phyloP scores from a whole-genome alignment of 2,329 filamentous ascomycete species.

The Cladosporium phlei region DNA sequence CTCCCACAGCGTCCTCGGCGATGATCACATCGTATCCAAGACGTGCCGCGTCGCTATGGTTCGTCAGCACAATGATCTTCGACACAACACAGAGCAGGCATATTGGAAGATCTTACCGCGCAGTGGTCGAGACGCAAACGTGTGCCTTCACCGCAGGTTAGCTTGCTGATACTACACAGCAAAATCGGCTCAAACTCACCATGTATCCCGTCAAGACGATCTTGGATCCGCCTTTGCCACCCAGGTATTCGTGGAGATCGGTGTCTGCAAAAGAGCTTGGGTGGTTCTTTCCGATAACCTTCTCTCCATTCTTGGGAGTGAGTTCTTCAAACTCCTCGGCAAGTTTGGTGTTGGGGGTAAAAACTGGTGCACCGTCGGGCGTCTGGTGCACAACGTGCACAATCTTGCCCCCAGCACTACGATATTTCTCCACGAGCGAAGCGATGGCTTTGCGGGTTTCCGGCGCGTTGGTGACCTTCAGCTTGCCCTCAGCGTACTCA shows the following conservation, averaged over 20 bases:
- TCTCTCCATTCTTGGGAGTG: constrained; percentile 50
- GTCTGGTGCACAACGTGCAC: constrained; percentile 59
- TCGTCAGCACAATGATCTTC: too few species aligned
- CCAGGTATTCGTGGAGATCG: constrained; percentile 52
- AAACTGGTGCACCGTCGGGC: constrained; percentile 59
- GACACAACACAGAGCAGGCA: too few species aligned
- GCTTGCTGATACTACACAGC: not conserved
- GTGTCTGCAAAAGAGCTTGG: constrained; percentile 60
- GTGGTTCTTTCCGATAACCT: constrained; percentile 54
- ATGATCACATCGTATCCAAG: constrained; percentile 60
- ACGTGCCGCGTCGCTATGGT: constrained; percentile 54
- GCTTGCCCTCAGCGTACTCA: constrained; percentile 57
- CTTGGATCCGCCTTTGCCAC: constrained; percentile 49
- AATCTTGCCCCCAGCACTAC: constrained; percentile 48
- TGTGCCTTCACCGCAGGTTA: constrained; percentile 47
- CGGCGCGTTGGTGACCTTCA: constrained; percentile 52
- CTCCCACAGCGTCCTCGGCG: constrained; percentile 59
- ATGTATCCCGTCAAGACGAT: constrained; percentile 59
- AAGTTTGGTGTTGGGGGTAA: constrained; percentile 58
- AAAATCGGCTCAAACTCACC: constrained; percentile 27
- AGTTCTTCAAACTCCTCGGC: constrained; percentile 59
- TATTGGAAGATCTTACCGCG: too few species aligned
- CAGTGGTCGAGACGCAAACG: constrained; percentile 60
- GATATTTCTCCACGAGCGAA: constrained; percentile 55
- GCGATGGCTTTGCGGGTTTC: constrained; percentile 54